Evolutionary conservation across 805 yeast genomes (phyloP).

Genomic region (Cyberlindnera amylophila): DNA sequence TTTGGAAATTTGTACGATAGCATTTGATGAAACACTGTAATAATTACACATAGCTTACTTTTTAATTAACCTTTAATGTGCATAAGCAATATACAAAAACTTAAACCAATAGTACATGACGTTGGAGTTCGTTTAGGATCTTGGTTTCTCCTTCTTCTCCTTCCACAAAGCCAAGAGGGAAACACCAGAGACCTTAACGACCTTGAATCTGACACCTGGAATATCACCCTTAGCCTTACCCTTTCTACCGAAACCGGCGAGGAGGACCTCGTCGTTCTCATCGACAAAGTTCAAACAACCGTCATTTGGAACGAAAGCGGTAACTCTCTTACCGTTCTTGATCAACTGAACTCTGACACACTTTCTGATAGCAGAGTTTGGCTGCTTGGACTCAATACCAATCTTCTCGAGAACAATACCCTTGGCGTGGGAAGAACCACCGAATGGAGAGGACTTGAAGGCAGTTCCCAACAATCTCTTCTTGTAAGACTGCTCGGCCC

Average conservation of each 20-base stretch:
- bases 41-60: neutral
- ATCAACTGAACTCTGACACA: conserved; percentile 99
- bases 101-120: conserved; percentile 15
- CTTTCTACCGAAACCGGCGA: conserved; percentile 99
- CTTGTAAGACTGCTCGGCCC: conserved; percentile 99
- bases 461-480: conserved; percentile 99
- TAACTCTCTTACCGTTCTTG: conserved; percentile 99
- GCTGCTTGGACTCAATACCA: conserved; percentile 99
- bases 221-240: conserved; percentile 99
- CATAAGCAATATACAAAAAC: conserved; percentile 27
- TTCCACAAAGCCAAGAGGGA: conserved; percentile 99
- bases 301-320: conserved; percentile 99
- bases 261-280: conserved; percentile 98
- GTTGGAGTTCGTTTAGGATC: conserved; percentile 62
- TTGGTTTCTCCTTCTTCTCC: conserved; percentile 99
- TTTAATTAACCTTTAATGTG: conserved; percentile 24
- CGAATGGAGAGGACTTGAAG: conserved; percentile 99
- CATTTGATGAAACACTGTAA: neutral
- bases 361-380: conserved; percentile 99
- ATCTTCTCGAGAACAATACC: conserved; percentile 99
- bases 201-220: conserved; percentile 99
- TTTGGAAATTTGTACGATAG: no score
- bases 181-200: conserved; percentile 99
- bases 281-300: conserved; percentile 99
- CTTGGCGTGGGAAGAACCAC: conserved; percentile 99